phyloP scores from a whole-genome alignment of 1,139 yeast genomes.

The Candida frijolesensis region DNA sequence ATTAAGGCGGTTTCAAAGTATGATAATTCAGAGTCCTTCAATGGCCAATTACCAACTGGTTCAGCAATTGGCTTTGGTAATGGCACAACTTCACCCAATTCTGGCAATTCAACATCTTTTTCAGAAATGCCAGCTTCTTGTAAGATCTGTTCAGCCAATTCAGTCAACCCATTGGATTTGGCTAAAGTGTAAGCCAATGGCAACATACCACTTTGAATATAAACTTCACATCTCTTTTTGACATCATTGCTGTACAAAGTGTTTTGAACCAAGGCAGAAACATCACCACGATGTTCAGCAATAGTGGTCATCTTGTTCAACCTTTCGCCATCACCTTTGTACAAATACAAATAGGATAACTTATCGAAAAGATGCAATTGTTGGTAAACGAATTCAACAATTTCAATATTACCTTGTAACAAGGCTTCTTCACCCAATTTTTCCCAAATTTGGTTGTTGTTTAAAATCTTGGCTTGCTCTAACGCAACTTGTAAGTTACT shows the following conservation, averaged over 20 bases:
- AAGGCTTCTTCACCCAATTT: slow-evolving; percentile 84
- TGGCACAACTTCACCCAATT: slow-evolving; percentile 41
- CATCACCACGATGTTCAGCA: slow-evolving; percentile 87
- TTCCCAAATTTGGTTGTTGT: slow-evolving; percentile 71
- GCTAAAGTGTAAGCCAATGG: slow-evolving; percentile 96
- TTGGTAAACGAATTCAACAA: slow-evolving; percentile 88
- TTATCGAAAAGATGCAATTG: slow-evolving; percentile 85
- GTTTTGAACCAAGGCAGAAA: slow-evolving; percentile 79
- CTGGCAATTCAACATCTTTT: slow-evolving; percentile 63
- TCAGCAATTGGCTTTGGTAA: slow-evolving; percentile 50
- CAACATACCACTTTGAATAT: slow-evolving; percentile 75
- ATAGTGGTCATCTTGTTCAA: slow-evolving; percentile 83
- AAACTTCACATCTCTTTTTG: slow-evolving; percentile 73
- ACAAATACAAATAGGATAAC: slow-evolving; percentile 82
- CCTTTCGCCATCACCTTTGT: slow-evolving; percentile 78
- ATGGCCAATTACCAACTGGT: slow-evolving; percentile 75
- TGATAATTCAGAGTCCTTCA: slow-evolving; percentile 69
- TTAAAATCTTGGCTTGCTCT: slow-evolving; percentile 80
- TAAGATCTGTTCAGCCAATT: slow-evolving; percentile 70
- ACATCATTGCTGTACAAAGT: slow-evolving; percentile 77
- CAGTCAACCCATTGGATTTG: slow-evolving; percentile 79
- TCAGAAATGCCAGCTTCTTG: slow-evolving; percentile 69
- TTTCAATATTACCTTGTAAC: slow-evolving; percentile 82
- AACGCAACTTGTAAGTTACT: slow-evolving; percentile 88
- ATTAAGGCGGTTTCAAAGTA: slow-evolving; percentile 83